phyloP scores from a whole-genome alignment of 78 protist species.

The Isochrysis galbana region DNA sequence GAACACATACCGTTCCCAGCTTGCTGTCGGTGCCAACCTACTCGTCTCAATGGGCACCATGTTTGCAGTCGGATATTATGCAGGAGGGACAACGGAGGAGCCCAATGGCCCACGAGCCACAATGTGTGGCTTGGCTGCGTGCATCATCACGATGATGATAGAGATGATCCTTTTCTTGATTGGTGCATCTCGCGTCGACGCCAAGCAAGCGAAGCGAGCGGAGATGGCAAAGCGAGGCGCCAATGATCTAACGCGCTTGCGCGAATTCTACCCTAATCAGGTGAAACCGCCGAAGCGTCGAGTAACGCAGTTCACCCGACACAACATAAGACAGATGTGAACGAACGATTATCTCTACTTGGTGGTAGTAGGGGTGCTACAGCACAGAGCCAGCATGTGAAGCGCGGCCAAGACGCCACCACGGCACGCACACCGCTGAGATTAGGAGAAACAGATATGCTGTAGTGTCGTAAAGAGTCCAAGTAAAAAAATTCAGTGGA shows the following conservation, averaged over 20 bases:
- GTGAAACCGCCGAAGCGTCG: not conserved
- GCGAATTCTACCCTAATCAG: not conserved
- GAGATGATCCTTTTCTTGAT: not conserved
- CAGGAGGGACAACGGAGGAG: not conserved
- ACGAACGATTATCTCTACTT: no score
- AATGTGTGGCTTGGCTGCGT: not conserved
- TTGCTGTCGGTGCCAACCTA: not conserved
- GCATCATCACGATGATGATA: not conserved
- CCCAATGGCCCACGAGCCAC: not conserved
- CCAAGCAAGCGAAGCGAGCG: not conserved
- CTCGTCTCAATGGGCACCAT: slow-evolving; percentile 9
- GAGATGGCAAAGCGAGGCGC: not conserved
- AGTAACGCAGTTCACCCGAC: not conserved
- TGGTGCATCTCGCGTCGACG: not conserved
- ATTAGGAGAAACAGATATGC: no score
- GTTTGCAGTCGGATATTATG: not conserved
- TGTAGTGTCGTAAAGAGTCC: no score
- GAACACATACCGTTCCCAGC: not conserved
- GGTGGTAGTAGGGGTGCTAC: no score
- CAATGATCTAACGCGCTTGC: not conserved
- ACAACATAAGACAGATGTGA: not conserved
- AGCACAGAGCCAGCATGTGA: no score
- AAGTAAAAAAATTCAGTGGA: no score
- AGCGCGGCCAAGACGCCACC: no score
- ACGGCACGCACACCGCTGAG: no score